phyloP scores from a whole-genome alignment of 2,329 filamentous ascomycete genomes.

The Cladosporium austrohemisphaericum region DNA sequence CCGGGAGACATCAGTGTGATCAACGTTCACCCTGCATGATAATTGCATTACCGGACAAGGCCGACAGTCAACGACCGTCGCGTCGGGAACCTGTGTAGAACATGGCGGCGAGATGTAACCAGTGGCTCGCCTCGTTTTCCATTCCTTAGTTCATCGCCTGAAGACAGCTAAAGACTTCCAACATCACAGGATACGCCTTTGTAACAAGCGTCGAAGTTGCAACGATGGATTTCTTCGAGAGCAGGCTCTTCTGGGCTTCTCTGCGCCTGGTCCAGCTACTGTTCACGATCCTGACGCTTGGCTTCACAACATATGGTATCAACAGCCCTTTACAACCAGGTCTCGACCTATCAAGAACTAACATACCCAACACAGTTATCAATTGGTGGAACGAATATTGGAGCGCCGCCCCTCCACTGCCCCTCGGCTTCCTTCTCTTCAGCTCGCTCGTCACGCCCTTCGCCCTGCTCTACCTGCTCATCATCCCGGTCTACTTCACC shows the following conservation, averaged over 20 bases:
- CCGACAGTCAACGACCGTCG: no score
- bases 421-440: neutral
- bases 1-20: no score
- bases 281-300: neutral
- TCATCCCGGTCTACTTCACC: neutral
- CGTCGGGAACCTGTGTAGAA: no score
- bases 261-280: neutral
- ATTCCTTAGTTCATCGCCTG: no score
- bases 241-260: neutral
- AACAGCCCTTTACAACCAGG: neutral
- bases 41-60: no score
- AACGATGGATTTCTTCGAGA: neutral
- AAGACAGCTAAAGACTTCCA: no score
- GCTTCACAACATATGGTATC: neutral
- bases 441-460: neutral
- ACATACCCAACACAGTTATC: neutral
- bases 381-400: conserved; percentile 4
- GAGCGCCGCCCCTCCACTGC: neutral
- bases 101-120: no score
- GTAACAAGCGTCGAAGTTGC: no score
- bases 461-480: neutral
- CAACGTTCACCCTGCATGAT: no score
- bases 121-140: no score
- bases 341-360: neutral
- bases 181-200: no score